Evolutionary conservation across 495 filamentous ascomycete species (phyloP).

Genomic region (Neurospora sp.): DNA sequence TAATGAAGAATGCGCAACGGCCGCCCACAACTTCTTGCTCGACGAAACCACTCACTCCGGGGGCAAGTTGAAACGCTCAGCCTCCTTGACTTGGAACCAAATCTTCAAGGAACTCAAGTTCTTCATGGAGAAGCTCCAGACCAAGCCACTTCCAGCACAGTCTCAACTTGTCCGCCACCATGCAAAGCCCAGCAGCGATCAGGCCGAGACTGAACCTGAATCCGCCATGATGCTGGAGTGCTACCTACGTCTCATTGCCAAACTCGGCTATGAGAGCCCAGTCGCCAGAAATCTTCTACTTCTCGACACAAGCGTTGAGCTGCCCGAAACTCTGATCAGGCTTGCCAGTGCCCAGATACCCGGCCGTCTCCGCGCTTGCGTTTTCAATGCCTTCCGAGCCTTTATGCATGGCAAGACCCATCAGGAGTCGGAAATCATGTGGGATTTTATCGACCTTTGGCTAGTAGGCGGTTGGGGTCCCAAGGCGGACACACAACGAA

Average conservation of each 20-base stretch:
- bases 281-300: conserved; percentile 60
- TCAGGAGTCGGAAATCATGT: conserved; percentile 52
- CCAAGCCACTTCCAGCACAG: conserved; percentile 48
- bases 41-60: conserved; percentile 69
- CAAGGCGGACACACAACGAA: conserved; percentile 23
- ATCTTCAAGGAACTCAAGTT: conserved; percentile 83
- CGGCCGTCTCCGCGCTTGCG: conserved; percentile 62
- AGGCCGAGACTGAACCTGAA: conserved; percentile 68
- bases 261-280: conserved; percentile 59
- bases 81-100: conserved; percentile 79
- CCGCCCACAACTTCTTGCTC: conserved; percentile 77
- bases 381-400: conserved; percentile 58
- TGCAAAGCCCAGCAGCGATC: conserved; percentile 39
- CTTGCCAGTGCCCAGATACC: conserved; percentile 60
- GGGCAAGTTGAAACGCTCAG: conserved; percentile 65
- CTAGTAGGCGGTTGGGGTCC: conserved; percentile 45
- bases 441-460: conserved; percentile 62
- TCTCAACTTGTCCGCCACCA: conserved; percentile 44
- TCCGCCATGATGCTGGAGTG: conserved; percentile 85
- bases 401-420: conserved; percentile 55
- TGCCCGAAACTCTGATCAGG: conserved; percentile 56
- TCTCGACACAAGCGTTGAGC: conserved; percentile 47
- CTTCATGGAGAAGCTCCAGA: conserved; percentile 57
- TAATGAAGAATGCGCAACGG: conserved; percentile 64
- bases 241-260: conserved; percentile 77